phyloP scores from a whole-genome alignment of 768 basidiomycete genomes.

The Tricholoma matsutake region DNA sequence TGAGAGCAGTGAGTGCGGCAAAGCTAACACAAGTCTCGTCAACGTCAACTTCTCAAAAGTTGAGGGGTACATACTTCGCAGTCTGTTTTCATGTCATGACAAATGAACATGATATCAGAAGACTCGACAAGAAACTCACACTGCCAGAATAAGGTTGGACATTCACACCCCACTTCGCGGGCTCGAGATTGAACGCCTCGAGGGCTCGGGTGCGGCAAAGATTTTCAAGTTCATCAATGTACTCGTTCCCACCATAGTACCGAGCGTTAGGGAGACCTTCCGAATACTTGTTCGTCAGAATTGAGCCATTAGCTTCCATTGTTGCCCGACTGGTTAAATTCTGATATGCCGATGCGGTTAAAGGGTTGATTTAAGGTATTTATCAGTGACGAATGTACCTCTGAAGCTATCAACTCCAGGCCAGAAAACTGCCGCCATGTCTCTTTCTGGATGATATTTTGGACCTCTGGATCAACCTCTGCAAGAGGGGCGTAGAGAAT shows the following conservation, averaged over 20 bases:
- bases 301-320: constrained; percentile 98
- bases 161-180: constrained; percentile 94
- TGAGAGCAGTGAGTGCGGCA: constrained; percentile 91
- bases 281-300: constrained; percentile 99
- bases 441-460: constrained; percentile 98
- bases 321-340: constrained; percentile 95
- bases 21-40: constrained; percentile 56
- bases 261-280: constrained; percentile 98
- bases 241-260: constrained; percentile 98
- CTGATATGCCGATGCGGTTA: constrained; percentile 35
- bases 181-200: constrained; percentile 93
- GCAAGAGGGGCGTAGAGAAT: constrained; percentile 83
- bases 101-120: neutral
- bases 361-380: neutral
- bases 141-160: constrained; percentile 98
- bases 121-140: constrained; percentile 44
- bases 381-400: constrained; percentile 49
- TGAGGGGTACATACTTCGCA: constrained; percentile 64
- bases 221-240: constrained; percentile 93
- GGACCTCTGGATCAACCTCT: constrained; percentile 91
- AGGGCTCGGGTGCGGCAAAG: constrained; percentile 96
- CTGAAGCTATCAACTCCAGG: constrained; percentile 97
- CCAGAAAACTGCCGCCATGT: constrained; percentile 98
- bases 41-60: constrained; percentile 8
- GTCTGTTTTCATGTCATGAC: constrained; percentile 44